These are phyloP conservation scores for Carex littledalei DNA, from an alignment of 176 grass and related monocot species.

Conservation along the genomic window DNA sequence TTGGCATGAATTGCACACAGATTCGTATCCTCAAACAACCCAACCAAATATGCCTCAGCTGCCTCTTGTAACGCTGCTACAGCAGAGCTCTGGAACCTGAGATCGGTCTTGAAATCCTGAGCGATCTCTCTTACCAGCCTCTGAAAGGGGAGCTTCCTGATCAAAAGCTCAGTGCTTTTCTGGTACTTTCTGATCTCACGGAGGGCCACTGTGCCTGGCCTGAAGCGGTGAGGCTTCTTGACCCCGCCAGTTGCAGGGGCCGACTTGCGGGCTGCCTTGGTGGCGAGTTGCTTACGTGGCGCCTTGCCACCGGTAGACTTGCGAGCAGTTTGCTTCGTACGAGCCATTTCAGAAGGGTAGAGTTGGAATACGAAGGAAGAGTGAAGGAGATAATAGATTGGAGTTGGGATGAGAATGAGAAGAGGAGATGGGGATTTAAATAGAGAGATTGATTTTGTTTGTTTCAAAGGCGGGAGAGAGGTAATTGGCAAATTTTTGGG, in stretches of 20 bases:
- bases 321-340: slow-evolving; percentile 71
- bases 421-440: not conserved
- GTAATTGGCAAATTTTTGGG: not conserved
- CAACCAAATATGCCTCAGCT: not conserved
- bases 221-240: slow-evolving; percentile 17
- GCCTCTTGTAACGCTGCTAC: not conserved
- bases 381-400: not conserved
- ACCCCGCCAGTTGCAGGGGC: slow-evolving; percentile 6
- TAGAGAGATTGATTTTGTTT: not conserved
- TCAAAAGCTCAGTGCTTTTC: slow-evolving; percentile 24
- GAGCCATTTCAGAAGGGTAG: slow-evolving; percentile 29
- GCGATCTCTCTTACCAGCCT: slow-evolving; percentile 6
- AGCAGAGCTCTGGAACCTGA: slow-evolving; percentile 1
- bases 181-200: slow-evolving; percentile 23
- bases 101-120: slow-evolving; percentile 19
- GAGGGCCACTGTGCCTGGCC: slow-evolving; percentile 7
- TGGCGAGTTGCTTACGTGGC: slow-evolving; percentile 73
- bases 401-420: not conserved
- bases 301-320: slow-evolving; percentile 79
- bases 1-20: slow-evolving; percentile 11
- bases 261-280: slow-evolving; percentile 21
- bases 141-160: slow-evolving; percentile 15
- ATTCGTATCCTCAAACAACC: slow-evolving; percentile 10
- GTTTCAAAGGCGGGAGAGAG: not conserved
- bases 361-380: too few species aligned